Base-by-base conservation (phyloP, 2,329 filamentous ascomycete species). In the Penicillium sp. region DNA sequence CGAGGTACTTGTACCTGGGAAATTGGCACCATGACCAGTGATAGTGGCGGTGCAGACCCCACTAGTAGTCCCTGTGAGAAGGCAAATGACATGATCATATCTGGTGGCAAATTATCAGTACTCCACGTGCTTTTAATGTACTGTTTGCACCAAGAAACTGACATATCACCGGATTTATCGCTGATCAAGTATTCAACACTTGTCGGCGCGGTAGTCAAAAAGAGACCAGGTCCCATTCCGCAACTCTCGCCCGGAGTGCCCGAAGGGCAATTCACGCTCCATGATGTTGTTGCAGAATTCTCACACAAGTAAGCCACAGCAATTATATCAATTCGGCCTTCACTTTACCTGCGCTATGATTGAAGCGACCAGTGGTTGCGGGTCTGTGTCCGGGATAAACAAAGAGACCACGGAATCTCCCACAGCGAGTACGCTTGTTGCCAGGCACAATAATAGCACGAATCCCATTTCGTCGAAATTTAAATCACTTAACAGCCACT, bases 161-260 rank as follows among this genome's bases (percentile, higher is more conserved):
- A 64, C 62, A 65, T 47, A 8, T 49, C 34, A 4, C 46, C 47
- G 1, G 11, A 13, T 1, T 48, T 45, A 6, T 53, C 47, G 9
- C 57, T 58, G 10, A 60, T 47, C 34, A 57, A 52, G 14, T 43
- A 62, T 36, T 46, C 49, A 2, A 57, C 52, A 4, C 45, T 56
- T 4, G 36, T 59, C 6, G 63, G 54, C 2, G 55, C 65, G 0
- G 61, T 60, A 32, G 62, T 61, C 22, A 66, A 18, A 4, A 54
- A 64, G 14, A 69, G 32, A 7, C 67, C 67, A 4, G 61, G 61
- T 1, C 66, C 67, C 61, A 70, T 64, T 13, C 67, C 66, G 38
- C 67, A 70, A 14, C 65, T 60, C 4, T 38, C 40, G 43, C 53
- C 18, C 43, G 65, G 58, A 5, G 64, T 65, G 3, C 66, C 61